Percentiles rank a stretch among this genome's conserved stretches.
Evolutionary conservation across 2,329 filamentous ascomycete species (phyloP).

Genomic region (Coniella lustricola): DNA sequence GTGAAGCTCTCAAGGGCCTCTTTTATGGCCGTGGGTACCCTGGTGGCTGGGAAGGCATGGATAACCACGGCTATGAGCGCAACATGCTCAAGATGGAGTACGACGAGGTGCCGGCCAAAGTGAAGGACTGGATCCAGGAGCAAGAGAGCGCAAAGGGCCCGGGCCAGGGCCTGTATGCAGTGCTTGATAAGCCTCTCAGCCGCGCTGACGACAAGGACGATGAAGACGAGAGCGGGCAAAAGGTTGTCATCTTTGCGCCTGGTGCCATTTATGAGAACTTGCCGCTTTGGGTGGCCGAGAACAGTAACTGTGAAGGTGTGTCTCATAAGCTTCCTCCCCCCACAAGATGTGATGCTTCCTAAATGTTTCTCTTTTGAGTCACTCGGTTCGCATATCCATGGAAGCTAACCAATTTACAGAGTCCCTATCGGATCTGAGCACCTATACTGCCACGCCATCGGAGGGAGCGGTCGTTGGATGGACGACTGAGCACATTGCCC

Average conservation of each 20-base stretch:
- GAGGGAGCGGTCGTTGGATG: constrained; percentile 25
- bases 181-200: constrained; percentile 31
- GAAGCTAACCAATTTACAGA: constrained; percentile 17
- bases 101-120: constrained; percentile 33
- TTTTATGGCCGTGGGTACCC: constrained; percentile 39
- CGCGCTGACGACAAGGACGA: constrained; percentile 26
- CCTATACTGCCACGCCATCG: constrained; percentile 21
- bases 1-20: constrained; percentile 32
- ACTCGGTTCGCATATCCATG: not conserved
- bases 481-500: constrained; percentile 24
- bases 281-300: constrained; percentile 42
- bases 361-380: not conserved
- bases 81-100: constrained; percentile 41
- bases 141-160: constrained; percentile 29
- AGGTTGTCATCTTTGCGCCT: constrained; percentile 44
- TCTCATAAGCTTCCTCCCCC: not conserved
- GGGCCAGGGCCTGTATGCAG: constrained; percentile 33
- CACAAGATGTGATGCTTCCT: not conserved
- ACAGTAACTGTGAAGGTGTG: constrained; percentile 35
- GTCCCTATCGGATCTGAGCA: constrained; percentile 21
- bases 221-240: constrained; percentile 22
- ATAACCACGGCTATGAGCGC: constrained; percentile 44
- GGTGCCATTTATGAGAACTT: constrained; percentile 43
- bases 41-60: constrained; percentile 44
- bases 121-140: constrained; percentile 42